Evolutionary conservation across 2,329 filamentous ascomycete genomes (phyloP).

Genomic region (Pyricularia pennisetigena): DNA sequence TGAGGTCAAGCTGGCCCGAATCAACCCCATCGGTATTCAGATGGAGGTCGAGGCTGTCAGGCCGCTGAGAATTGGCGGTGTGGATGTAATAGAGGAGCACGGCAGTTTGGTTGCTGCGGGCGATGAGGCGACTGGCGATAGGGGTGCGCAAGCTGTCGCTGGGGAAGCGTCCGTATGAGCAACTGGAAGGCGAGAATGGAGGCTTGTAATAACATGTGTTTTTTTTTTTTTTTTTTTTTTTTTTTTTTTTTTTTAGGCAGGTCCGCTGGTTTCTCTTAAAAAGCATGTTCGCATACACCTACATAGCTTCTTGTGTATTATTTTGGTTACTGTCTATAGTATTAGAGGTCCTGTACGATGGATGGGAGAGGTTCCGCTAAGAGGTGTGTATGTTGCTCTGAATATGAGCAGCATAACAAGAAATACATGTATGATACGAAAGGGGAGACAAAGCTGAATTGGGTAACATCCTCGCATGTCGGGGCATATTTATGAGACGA

Average conservation of each 20-base stretch:
- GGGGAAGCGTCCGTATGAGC: not conserved
- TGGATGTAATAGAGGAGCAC: conserved; percentile 10
- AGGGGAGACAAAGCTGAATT: no score
- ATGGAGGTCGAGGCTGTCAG: conserved; percentile 36
- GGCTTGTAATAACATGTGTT: not conserved
- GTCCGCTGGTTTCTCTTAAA: not conserved
- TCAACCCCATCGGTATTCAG: conserved; percentile 37
- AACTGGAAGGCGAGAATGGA: not conserved
- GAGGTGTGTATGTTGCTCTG: not conserved
- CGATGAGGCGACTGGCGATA: not conserved
- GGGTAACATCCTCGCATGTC: not conserved
- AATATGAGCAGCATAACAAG: not conserved
- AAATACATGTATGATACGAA: not conserved
- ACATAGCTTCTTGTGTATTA: not conserved
- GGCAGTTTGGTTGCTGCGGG: not conserved
- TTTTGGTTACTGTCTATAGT: not conserved
- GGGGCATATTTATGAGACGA: not conserved
- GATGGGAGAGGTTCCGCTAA: not conserved
- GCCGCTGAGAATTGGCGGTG: not conserved
- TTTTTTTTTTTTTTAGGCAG: not conserved
- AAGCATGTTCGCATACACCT: not conserved
- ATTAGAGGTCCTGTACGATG: not conserved
- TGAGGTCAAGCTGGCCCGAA: conserved; percentile 41
- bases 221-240: no score
- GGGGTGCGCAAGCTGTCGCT: conserved; percentile 1